phyloP scores from a whole-genome alignment of 192 early-diverging fungal species.

The Bifiguratus adelaidae region DNA sequence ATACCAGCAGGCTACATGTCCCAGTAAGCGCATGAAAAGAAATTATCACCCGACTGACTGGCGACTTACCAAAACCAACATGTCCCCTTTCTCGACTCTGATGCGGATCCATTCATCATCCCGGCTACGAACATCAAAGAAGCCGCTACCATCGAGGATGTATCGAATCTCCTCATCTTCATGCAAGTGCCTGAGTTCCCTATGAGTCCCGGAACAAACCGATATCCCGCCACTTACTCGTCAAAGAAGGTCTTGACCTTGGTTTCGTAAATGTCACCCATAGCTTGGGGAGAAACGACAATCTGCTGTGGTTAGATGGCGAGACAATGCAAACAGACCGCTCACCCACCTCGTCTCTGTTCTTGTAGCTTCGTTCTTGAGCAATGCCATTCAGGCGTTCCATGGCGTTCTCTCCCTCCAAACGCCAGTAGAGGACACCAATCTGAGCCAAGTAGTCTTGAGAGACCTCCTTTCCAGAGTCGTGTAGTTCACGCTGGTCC shows the following conservation, averaged over 20 bases:
- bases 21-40: background rate
- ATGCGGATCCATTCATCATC: slow-evolving; percentile 82
- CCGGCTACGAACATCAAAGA: slow-evolving; percentile 72
- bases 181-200: slow-evolving; percentile 84
- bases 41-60: background rate
- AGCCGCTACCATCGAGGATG: slow-evolving; percentile 85
- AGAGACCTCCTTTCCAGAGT: slow-evolving; percentile 46
- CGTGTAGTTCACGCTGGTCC: slow-evolving; percentile 78
- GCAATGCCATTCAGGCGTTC: slow-evolving; percentile 59
- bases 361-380: slow-evolving; percentile 76
- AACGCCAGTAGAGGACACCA: slow-evolving; percentile 66
- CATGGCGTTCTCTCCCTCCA: slow-evolving; percentile 39
- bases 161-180: slow-evolving; percentile 97
- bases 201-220: slow-evolving; percentile 3
- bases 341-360: slow-evolving; percentile 67
- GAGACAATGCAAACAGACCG: background rate
- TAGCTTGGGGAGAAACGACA: slow-evolving; percentile 61
- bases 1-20: slow-evolving; percentile 71
- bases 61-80: slow-evolving; percentile 69
- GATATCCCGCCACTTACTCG: slow-evolving; percentile 62
- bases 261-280: slow-evolving; percentile 80
- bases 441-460: slow-evolving; percentile 58
- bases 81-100: slow-evolving; percentile 52
- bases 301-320: slow-evolving; percentile 36
- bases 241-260: slow-evolving; percentile 90